These are phyloP conservation scores for Tetrapisispora phaffii DNA, from an alignment of 805 yeast genomes.

Conservation along the genomic window DNA sequence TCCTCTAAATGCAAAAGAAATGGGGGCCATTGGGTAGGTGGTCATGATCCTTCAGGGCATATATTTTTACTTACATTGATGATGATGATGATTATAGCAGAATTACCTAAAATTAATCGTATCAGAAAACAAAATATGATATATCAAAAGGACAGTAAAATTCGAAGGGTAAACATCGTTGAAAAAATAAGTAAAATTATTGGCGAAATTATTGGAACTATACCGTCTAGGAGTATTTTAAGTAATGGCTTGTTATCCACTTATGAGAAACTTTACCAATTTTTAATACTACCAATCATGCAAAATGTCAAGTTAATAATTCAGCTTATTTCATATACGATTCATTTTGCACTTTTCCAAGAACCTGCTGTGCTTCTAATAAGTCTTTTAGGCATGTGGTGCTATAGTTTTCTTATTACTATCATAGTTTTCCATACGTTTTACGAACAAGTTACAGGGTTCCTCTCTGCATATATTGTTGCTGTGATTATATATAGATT, in stretches of 20 bases:
- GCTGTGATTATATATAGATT: not conserved
- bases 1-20: slow-evolving; percentile 39
- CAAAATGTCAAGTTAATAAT: slow-evolving; percentile 1
- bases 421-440: slow-evolving; percentile 76
- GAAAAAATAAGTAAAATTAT: not conserved
- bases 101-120: slow-evolving; percentile 27
- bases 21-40: slow-evolving; percentile 70
- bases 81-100: slow-evolving; percentile 50
- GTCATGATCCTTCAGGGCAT: slow-evolving; percentile 96
- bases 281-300: slow-evolving; percentile 10
- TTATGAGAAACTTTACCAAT: slow-evolving; percentile 2
- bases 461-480: slow-evolving; percentile 43
- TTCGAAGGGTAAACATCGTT: not conserved
- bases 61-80: slow-evolving; percentile 51
- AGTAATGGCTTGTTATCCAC: slow-evolving; percentile 4
- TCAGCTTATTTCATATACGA: not conserved
- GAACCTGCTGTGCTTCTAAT: slow-evolving; percentile 26
- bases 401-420: slow-evolving; percentile 82
- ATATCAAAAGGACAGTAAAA: not conserved
- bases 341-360: slow-evolving; percentile 12
- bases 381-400: slow-evolving; percentile 47
- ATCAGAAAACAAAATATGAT: not conserved
- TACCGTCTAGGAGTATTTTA: slow-evolving; percentile 9
- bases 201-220: slow-evolving; percentile 7
- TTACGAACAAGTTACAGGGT: slow-evolving; percentile 63